These are phyloP conservation scores for Ceratocystis albifundus DNA, from an alignment of 2,329 filamentous ascomycete species.

Conservation along the genomic window DNA sequence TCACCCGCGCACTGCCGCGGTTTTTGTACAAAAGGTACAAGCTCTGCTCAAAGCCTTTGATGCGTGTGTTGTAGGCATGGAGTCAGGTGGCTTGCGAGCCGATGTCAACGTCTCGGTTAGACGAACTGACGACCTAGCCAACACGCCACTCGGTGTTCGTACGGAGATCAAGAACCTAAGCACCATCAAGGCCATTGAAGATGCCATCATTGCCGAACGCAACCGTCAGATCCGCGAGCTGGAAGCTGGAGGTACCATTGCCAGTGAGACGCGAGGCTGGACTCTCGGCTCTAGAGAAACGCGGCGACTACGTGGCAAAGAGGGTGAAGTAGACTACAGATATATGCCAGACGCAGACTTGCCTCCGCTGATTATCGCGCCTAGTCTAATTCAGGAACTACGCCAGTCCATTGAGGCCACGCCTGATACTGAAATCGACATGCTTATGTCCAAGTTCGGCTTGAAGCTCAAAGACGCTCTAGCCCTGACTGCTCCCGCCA, in stretches of 20 bases:
- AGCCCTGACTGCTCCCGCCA: slow-evolving; percentile 64
- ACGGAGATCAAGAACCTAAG: slow-evolving; percentile 97
- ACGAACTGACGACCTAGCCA: slow-evolving; percentile 34
- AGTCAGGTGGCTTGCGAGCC: slow-evolving; percentile 76
- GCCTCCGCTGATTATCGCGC: slow-evolving; percentile 61
- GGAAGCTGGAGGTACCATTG: slow-evolving; percentile 59
- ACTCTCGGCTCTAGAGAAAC: slow-evolving; percentile 75
- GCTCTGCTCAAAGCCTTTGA: slow-evolving; percentile 65
- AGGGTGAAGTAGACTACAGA: slow-evolving; percentile 92
- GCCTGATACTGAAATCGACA: slow-evolving; percentile 58
- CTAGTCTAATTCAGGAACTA: slow-evolving; percentile 56
- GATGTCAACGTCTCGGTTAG: slow-evolving; percentile 92
- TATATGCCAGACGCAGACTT: slow-evolving; percentile 98
- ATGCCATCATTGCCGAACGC: slow-evolving; percentile 83
- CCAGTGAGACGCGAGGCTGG: slow-evolving; percentile 89
- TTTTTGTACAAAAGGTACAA: slow-evolving; percentile 82
- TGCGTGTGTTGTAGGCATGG: slow-evolving; percentile 84
- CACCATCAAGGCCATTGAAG: slow-evolving; percentile 88
- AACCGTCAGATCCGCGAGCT: slow-evolving; percentile 76
- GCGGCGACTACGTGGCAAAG: slow-evolving; percentile 72
- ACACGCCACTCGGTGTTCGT: slow-evolving; percentile 55
- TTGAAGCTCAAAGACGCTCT: slow-evolving; percentile 73
- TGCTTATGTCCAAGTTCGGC: slow-evolving; percentile 51
- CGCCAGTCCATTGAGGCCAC: slow-evolving; percentile 51
- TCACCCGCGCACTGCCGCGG: slow-evolving; percentile 73